phyloP scores from a whole-genome alignment of 2,329 filamentous ascomycete species.

The Dichotomopilus funicola region DNA sequence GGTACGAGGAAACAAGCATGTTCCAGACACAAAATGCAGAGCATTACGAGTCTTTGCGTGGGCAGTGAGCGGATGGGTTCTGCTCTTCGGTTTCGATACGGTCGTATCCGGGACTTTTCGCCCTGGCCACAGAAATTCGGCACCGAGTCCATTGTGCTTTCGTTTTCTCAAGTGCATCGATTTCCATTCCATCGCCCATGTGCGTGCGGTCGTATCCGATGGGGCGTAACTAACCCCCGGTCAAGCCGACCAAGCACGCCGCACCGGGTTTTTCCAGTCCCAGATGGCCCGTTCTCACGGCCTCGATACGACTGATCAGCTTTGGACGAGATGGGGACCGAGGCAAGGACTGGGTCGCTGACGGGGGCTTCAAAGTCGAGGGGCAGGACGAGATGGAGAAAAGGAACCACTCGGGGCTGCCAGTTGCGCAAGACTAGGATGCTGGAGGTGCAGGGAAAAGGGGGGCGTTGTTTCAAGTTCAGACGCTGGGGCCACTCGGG shows the following conservation, averaged over 20 bases:
- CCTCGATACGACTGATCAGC: background rate
- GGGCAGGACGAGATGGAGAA: background rate
- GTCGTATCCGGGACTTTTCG: constrained; percentile 4
- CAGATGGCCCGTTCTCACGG: constrained; percentile 1
- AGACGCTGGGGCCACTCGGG: constrained; percentile 16
- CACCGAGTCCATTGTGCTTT: background rate
- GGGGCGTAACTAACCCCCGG: background rate
- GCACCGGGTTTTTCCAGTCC: constrained; percentile 1
- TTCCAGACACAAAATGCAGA: background rate
- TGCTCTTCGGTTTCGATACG: background rate
- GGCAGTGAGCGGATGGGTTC: background rate
- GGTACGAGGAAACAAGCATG: background rate
- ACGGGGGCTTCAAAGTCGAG: too few species aligned
- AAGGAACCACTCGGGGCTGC: background rate
- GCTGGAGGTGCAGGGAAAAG: constrained; percentile 7
- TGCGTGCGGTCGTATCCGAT: background rate
- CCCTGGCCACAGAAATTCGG: background rate
- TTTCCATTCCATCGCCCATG: background rate
- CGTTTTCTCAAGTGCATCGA: background rate
- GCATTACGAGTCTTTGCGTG: background rate
- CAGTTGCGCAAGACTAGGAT: constrained; percentile 4
- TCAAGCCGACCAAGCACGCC: constrained; percentile 5
- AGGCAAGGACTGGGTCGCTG: background rate
- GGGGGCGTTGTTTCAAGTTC: constrained; percentile 23
- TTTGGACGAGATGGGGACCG: constrained; percentile 4